Percentiles rank a stretch among this genome's conserved stretches.
Conservation (phyloP, 2,329 filamentous ascomycete genomes). For the Phaeoacremonium minimum region DNA sequence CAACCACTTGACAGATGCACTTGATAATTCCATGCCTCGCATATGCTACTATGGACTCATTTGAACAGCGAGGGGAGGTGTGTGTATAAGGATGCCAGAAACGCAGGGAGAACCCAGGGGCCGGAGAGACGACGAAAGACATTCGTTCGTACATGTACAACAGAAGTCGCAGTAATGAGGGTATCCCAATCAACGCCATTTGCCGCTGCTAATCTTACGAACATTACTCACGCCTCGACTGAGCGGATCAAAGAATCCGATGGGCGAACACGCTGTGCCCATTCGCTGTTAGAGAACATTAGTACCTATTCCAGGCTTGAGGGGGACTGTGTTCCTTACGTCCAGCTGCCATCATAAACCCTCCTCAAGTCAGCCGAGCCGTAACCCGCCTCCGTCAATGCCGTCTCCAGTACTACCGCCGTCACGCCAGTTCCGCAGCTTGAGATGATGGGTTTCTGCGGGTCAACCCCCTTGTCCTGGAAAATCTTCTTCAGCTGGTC, state of each 20-base stretch:
- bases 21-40: too few relatives aligned
- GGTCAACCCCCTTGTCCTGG: slow-evolving; percentile 73
- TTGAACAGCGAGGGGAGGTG: too few relatives aligned
- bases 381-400: slow-evolving; percentile 73
- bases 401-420: slow-evolving; percentile 85
- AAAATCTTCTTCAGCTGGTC: slow-evolving; percentile 74
- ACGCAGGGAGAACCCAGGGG: too few relatives aligned
- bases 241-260: slow-evolving; percentile 61
- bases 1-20: too few relatives aligned
- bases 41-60: too few relatives aligned
- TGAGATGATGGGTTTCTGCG: slow-evolving; percentile 74
- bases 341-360: slow-evolving; percentile 97
- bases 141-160: too few relatives aligned
- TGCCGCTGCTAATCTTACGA: too few relatives aligned
- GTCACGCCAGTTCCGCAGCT: slow-evolving; percentile 94
- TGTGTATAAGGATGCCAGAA: too few relatives aligned
- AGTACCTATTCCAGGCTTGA: slow-evolving; percentile 8
- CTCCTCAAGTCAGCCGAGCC: slow-evolving; percentile 62
- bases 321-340: slow-evolving; percentile 53
- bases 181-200: too few relatives aligned
- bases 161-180: too few relatives aligned
- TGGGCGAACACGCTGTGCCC: slow-evolving; percentile 61
- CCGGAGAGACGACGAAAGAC: too few relatives aligned
- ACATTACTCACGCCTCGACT: slow-evolving; percentile 30
- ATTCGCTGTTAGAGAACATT: slow-evolving; percentile 44